Conservation (phyloP, 2,329 filamentous ascomycete genomes). For the Dothistroma septosporum region DNA sequence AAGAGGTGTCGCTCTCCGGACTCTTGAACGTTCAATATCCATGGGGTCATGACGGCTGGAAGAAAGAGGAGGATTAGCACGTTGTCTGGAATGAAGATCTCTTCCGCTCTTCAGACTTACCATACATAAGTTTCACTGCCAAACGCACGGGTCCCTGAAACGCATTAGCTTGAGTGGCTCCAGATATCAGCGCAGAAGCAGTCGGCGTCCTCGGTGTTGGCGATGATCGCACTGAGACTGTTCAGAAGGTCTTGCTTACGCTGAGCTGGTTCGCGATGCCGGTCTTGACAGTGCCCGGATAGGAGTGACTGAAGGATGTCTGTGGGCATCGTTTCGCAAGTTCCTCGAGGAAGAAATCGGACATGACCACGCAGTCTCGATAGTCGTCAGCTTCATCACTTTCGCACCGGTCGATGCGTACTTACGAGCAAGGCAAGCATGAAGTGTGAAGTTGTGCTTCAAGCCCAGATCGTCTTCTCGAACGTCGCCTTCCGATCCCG, state of each 20-base stretch:
- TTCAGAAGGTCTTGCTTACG: background rate
- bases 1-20: conserved; percentile 47
- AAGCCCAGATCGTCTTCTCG: conserved; percentile 46
- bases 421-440: conserved; percentile 34
- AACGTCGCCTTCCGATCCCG: conserved; percentile 51
- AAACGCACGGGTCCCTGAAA: conserved; percentile 29
- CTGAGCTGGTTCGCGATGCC: conserved; percentile 39
- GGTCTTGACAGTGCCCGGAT: conserved; percentile 47
- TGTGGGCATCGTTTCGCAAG: conserved; percentile 46
- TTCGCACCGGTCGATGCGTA: background rate
- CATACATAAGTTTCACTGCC: conserved; percentile 34
- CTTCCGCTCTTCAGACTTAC: background rate
- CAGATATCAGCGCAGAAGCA: background rate
- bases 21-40: conserved; percentile 40
- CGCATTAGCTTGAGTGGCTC: background rate
- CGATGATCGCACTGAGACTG: too few relatives aligned
- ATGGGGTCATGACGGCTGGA: conserved; percentile 34
- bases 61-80: background rate
- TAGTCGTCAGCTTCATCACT: background rate
- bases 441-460: conserved; percentile 37
- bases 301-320: conserved; percentile 49
- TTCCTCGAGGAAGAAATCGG: conserved; percentile 51
- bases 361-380: conserved; percentile 43
- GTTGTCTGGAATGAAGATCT: background rate
- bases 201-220: too few relatives aligned